Evolutionary conservation across 306 rosid species (phyloP).

Genomic region (Cucumis melo): DNA sequence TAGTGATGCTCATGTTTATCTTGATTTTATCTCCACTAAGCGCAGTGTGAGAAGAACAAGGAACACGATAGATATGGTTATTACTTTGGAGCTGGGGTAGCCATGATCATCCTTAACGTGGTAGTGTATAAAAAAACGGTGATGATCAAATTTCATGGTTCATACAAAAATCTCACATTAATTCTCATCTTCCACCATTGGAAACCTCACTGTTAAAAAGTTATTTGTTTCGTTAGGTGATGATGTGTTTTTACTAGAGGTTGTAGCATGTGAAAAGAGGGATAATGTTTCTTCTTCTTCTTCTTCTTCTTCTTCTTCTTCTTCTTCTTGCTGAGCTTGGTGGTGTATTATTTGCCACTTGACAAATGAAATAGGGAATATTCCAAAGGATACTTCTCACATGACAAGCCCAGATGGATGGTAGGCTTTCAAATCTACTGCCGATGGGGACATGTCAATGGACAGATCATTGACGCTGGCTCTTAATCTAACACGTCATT

Average conservation of each 20-base stretch:
- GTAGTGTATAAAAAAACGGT: too few relatives aligned
- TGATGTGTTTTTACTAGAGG: background rate
- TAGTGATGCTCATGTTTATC: too few relatives aligned
- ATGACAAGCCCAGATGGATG: background rate
- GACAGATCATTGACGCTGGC: background rate
- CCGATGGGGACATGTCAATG: background rate
- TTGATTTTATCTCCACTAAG: too few relatives aligned
- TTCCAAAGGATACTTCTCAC: background rate
- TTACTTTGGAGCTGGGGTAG: too few relatives aligned
- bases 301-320: background rate
- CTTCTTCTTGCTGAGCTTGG: background rate
- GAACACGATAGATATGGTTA: too few relatives aligned
- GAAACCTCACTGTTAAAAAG: background rate
- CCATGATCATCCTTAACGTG: too few relatives aligned
- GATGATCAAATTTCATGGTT: too few relatives aligned
- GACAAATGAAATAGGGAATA: background rate
- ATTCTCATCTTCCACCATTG: background rate
- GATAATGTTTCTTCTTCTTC: background rate
- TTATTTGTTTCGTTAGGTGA: background rate
- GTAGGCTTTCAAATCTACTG: background rate
- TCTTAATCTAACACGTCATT: conserved; percentile 1
- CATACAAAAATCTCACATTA: too few relatives aligned
- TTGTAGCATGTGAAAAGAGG: background rate
- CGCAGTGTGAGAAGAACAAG: too few relatives aligned
- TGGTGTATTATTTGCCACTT: background rate